Evolutionary conservation across 805 yeast genomes (phyloP).

Genomic region (Wickerhamiella shivajii): DNA sequence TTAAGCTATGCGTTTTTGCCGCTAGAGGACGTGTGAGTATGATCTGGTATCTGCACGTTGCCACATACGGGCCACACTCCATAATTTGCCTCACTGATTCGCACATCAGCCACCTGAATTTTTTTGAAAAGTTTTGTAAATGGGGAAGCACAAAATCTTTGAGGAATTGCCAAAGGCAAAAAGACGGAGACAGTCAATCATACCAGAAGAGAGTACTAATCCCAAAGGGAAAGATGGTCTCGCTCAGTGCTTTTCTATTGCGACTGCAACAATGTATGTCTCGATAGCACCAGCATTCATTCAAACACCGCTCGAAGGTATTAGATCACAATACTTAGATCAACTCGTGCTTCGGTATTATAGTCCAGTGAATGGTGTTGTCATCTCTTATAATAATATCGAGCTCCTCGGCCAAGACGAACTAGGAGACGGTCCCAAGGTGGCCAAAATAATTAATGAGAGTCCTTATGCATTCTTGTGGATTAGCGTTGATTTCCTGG

Average conservation of each 20-base stretch:
- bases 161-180: constrained; percentile 6
- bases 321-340: constrained; percentile 77
- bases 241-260: constrained; percentile 53
- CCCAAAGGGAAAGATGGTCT: constrained; percentile 20
- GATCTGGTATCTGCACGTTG: not conserved
- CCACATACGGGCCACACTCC: not conserved
- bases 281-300: constrained; percentile 78
- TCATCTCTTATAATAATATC: constrained; percentile 63
- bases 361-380: constrained; percentile 61
- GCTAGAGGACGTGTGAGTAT: not conserved
- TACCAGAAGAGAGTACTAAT: constrained; percentile 12
- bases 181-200: constrained; percentile 13
- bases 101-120: not conserved
- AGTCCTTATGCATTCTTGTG: constrained; percentile 83
- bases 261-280: constrained; percentile 51
- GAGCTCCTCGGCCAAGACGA: constrained; percentile 33
- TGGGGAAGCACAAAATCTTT: constrained; percentile 6
- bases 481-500: constrained; percentile 66
- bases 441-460: constrained; percentile 59
- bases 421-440: constrained; percentile 27
- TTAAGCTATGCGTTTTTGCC: constrained; percentile 1
- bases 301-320: constrained; percentile 57
- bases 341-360: constrained; percentile 77
- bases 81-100: not conserved
- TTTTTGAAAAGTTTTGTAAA: not conserved